Percentiles rank a stretch among this genome's conserved stretches.
phyloP scores from a whole-genome alignment of 495 filamentous ascomycete genomes.

The Penicilliopsis zonata region DNA sequence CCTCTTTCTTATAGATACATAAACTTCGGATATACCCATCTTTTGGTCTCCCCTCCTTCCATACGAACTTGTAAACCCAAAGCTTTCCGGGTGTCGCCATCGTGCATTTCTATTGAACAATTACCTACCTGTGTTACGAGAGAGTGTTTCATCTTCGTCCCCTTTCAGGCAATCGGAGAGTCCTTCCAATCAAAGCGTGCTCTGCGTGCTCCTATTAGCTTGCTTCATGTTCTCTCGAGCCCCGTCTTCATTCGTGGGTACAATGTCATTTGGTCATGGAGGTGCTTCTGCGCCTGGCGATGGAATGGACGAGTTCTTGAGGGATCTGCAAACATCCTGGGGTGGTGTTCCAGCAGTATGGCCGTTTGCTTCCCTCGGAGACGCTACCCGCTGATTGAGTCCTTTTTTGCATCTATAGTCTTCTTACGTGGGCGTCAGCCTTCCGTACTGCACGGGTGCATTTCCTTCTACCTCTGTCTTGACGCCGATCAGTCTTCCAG shows the following conservation, averaged over 20 bases:
- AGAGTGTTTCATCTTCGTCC: conserved; percentile 18
- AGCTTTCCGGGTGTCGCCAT: neutral
- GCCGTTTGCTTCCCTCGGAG: no score
- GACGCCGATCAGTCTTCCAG: conserved; percentile 31
- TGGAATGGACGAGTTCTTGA: conserved; percentile 20
- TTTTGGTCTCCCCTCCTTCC: no score
- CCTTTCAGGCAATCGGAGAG: conserved; percentile 10
- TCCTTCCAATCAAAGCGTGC: conserved; percentile 9
- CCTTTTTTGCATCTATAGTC: no score
- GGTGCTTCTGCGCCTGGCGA: conserved; percentile 12
- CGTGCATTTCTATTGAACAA: neutral
- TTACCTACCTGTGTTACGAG: neutral
- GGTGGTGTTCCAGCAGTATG: conserved; percentile 22
- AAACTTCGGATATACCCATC: no score
- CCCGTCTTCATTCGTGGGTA: conserved; percentile 7
- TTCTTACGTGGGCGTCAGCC: conserved; percentile 14
- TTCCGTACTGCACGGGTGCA: conserved; percentile 22
- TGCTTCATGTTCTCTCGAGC: conserved; percentile 11
- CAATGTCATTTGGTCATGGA: conserved; percentile 16
- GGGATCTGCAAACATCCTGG: conserved; percentile 18
- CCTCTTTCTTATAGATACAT: no score
- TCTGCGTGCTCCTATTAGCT: conserved; percentile 5
- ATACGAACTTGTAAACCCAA: neutral
- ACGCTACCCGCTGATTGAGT: no score
- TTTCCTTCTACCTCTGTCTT: conserved; percentile 16